Evolutionary conservation across 2,329 filamentous ascomycete species (phyloP).

Genomic region (Trichothecium roseum): DNA sequence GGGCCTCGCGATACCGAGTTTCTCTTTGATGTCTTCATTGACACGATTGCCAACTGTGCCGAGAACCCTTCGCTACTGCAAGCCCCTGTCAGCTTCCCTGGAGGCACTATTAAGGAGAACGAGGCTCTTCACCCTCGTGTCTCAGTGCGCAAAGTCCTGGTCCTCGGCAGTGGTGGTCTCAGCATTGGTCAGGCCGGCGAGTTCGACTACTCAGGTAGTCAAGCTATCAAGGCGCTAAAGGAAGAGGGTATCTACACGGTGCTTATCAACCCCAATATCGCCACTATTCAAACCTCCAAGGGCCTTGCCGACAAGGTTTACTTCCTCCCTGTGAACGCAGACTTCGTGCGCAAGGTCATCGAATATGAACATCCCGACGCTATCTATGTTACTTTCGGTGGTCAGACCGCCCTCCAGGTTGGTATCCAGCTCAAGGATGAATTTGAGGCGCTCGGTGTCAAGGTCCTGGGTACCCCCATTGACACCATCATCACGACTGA

Average conservation of each 20-base stretch:
- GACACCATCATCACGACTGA: slow-evolving; percentile 90
- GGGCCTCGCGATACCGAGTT: slow-evolving; percentile 94
- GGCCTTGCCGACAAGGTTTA: slow-evolving; percentile 94
- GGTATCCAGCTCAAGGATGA: slow-evolving; percentile 92
- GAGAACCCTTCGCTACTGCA: slow-evolving; percentile 56
- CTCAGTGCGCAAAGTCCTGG: slow-evolving; percentile 84
- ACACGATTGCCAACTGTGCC: slow-evolving; percentile 66
- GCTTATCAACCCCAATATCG: slow-evolving; percentile 96
- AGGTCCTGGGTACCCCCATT: slow-evolving; percentile 90
- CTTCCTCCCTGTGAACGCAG: slow-evolving; percentile 93
- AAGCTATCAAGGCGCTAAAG: slow-evolving; percentile 97
- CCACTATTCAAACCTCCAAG: slow-evolving; percentile 96
- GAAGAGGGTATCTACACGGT: slow-evolving; percentile 87
- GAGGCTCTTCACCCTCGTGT: slow-evolving; percentile 66
- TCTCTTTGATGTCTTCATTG: slow-evolving; percentile 92
- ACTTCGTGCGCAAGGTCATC: slow-evolving; percentile 97
- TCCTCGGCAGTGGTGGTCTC: slow-evolving; percentile 87
- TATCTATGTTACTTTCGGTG: slow-evolving; percentile 94
- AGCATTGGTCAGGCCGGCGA: slow-evolving; percentile 97
- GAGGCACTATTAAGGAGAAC: slow-evolving; percentile 72
- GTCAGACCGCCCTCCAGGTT: slow-evolving; percentile 92
- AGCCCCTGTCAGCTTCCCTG: slow-evolving; percentile 75
- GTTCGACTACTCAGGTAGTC: slow-evolving; percentile 96
- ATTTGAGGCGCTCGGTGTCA: slow-evolving; percentile 91
- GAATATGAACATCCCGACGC: slow-evolving; percentile 92